These are phyloP conservation scores for Aspergillus pseudonomiae DNA, from an alignment of 2,329 filamentous ascomycete genomes.

Conservation along the genomic window DNA sequence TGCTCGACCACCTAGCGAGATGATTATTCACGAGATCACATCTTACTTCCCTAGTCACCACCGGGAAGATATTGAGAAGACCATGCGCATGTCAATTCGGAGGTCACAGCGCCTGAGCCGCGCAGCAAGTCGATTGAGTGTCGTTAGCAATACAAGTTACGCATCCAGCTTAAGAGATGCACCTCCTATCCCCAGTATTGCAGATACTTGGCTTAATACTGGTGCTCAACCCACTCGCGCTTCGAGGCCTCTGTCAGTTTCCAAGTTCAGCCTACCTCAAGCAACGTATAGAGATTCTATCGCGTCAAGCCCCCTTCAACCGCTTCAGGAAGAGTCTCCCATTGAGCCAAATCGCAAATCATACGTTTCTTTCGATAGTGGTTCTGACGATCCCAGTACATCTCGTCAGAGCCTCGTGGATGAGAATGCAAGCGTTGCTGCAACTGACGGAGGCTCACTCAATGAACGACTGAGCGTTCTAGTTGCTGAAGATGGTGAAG, in stretches of 20 bases:
- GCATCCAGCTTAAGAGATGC: constrained; percentile 91
- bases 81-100: constrained; percentile 87
- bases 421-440: constrained; percentile 71
- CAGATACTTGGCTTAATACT: constrained; percentile 81
- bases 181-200: constrained; percentile 92
- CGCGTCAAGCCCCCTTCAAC: constrained; percentile 84
- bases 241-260: constrained; percentile 63
- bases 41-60: constrained; percentile 97
- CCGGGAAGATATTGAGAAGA: constrained; percentile 92
- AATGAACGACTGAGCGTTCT: constrained; percentile 83
- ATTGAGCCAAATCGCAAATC: constrained; percentile 89
- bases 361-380: constrained; percentile 73
- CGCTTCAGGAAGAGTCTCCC: constrained; percentile 86
- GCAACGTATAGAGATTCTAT: constrained; percentile 81
- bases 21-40: constrained; percentile 93
- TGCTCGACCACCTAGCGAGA: constrained; percentile 88
- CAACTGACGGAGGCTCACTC: constrained; percentile 69
- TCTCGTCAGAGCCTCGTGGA: constrained; percentile 83
- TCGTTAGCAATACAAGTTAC: constrained; percentile 90
- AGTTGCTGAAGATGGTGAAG: constrained; percentile 87
- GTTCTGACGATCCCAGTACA: constrained; percentile 75
- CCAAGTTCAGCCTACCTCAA: constrained; percentile 60
- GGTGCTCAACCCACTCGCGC: constrained; percentile 55
- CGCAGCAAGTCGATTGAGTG: constrained; percentile 88
- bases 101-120: constrained; percentile 89